phyloP scores from a whole-genome alignment of 805 yeast species.

The Citeromyces matritensis region DNA sequence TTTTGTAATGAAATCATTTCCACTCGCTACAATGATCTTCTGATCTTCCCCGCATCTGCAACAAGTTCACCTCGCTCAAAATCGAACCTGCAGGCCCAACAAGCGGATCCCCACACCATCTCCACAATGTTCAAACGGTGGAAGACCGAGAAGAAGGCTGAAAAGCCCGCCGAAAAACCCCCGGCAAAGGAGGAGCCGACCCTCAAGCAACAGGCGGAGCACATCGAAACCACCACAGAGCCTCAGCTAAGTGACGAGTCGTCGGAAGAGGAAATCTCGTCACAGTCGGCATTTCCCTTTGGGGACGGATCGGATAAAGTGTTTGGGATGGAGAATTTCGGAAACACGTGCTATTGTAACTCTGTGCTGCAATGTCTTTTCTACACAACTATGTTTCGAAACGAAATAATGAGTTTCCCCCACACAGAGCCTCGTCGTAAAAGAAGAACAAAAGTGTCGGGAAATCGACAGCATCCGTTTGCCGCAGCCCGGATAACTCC shows the following conservation, averaged over 20 bases:
- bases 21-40: too few relatives aligned
- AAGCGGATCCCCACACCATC: background rate
- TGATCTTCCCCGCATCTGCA: too few relatives aligned
- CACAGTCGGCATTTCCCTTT: slow-evolving; percentile 19
- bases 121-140: too few relatives aligned
- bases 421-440: slow-evolving; percentile 16
- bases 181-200: slow-evolving; percentile 1
- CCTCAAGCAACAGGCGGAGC: slow-evolving; percentile 7
- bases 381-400: slow-evolving; percentile 57
- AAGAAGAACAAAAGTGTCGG: slow-evolving; percentile 23
- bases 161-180: background rate
- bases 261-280: slow-evolving; percentile 5
- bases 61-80: too few relatives aligned
- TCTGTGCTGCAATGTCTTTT: slow-evolving; percentile 82
- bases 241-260: slow-evolving; percentile 1
- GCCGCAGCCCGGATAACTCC: slow-evolving; percentile 1
- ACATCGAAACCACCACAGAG: slow-evolving; percentile 5
- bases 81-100: too few relatives aligned
- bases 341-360: slow-evolving; percentile 90
- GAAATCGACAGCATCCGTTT: slow-evolving; percentile 23
- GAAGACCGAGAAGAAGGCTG: background rate
- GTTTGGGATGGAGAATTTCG: slow-evolving; percentile 75
- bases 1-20: too few relatives aligned
- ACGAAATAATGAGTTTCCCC: slow-evolving; percentile 34
- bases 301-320: slow-evolving; percentile 61